Conservation (phyloP, 192 early-diverging fungal species). For the Spinellus fusiger region DNA sequence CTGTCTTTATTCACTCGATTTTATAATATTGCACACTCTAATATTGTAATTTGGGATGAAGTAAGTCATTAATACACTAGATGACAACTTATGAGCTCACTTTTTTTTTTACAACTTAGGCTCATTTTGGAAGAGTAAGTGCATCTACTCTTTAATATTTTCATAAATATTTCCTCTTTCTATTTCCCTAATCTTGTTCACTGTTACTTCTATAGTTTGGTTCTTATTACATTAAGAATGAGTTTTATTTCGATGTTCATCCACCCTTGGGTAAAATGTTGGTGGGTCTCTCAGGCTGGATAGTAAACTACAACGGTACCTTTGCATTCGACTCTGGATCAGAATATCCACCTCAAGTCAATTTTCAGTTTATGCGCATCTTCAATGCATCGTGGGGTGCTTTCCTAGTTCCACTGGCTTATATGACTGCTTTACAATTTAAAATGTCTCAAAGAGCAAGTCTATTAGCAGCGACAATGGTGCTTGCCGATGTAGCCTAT, state of each 20-base stretch:
- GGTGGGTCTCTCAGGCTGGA: slow-evolving; percentile 72
- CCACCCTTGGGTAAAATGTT: slow-evolving; percentile 98
- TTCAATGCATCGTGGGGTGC: slow-evolving; percentile 88
- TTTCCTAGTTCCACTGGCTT: slow-evolving; percentile 82
- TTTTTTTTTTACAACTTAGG: slow-evolving; percentile 19
- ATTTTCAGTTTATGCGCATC: slow-evolving; percentile 84
- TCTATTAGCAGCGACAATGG: slow-evolving; percentile 72
- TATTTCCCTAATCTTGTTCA: neutral
- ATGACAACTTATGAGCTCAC: neutral
- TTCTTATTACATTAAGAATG: slow-evolving; percentile 84
- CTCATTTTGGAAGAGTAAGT: slow-evolving; percentile 53
- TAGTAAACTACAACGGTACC: slow-evolving; percentile 82
- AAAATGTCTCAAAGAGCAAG: slow-evolving; percentile 60
- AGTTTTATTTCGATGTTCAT: slow-evolving; percentile 98
- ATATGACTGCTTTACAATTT: slow-evolving; percentile 76
- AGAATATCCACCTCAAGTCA: slow-evolving; percentile 73
- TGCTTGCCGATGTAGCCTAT: slow-evolving; percentile 48
- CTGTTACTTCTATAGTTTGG: slow-evolving; percentile 63
- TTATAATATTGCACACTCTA: slow-evolving; percentile 51
- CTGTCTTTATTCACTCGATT: slow-evolving; percentile 62
- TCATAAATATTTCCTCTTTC: neutral
- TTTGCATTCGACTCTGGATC: slow-evolving; percentile 80
- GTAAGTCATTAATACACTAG: neutral
- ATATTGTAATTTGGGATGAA: slow-evolving; percentile 69
- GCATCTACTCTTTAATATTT: neutral